phyloP scores from a whole-genome alignment of 2,329 filamentous ascomycete species.

The Aureobasidium lini region DNA sequence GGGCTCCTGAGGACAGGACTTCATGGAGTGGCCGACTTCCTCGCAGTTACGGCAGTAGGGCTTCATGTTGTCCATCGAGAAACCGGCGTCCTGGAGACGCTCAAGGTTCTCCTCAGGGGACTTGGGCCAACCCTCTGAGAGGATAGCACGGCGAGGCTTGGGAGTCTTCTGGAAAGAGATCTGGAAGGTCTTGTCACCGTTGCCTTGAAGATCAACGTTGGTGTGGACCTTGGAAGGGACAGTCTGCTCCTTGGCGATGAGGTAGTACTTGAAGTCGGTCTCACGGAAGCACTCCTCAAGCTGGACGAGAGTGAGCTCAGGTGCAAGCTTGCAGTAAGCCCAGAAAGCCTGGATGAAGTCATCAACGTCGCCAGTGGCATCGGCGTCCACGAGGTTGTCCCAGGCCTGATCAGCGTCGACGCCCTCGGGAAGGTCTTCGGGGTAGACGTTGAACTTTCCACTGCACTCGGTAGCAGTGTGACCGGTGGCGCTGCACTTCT shows the following conservation, averaged over 20 bases:
- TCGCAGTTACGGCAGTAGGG: slow-evolving; percentile 46
- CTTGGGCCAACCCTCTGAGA: slow-evolving; percentile 43
- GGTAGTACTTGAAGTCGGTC: slow-evolving; percentile 47
- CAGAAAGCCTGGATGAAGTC: slow-evolving; percentile 39
- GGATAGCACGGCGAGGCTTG: slow-evolving; percentile 40
- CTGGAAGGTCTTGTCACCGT: slow-evolving; percentile 44
- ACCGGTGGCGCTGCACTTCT: slow-evolving; percentile 52
- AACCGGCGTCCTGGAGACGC: slow-evolving; percentile 45
- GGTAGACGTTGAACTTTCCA: slow-evolving; percentile 51
- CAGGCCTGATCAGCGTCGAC: slow-evolving; percentile 49
- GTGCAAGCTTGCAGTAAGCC: slow-evolving; percentile 54
- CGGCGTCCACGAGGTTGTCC: slow-evolving; percentile 47
- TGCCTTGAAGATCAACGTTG: slow-evolving; percentile 66
- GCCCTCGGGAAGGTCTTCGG: slow-evolving; percentile 37
- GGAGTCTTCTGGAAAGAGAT: slow-evolving; percentile 42
- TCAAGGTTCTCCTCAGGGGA: slow-evolving; percentile 43
- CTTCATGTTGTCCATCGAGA: slow-evolving; percentile 43
- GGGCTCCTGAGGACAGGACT: slow-evolving; percentile 43
- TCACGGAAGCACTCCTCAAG: slow-evolving; percentile 55
- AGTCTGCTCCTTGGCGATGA: slow-evolving; percentile 55
- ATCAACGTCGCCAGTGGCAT: slow-evolving; percentile 50
- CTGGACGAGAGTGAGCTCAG: slow-evolving; percentile 50
- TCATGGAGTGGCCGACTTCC: slow-evolving; percentile 42
- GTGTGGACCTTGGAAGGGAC: slow-evolving; percentile 49
- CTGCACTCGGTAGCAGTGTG: slow-evolving; percentile 52